These are phyloP conservation scores for Lachancea nothofagi DNA, from an alignment of 805 yeast genomes.

Conservation along the genomic window DNA sequence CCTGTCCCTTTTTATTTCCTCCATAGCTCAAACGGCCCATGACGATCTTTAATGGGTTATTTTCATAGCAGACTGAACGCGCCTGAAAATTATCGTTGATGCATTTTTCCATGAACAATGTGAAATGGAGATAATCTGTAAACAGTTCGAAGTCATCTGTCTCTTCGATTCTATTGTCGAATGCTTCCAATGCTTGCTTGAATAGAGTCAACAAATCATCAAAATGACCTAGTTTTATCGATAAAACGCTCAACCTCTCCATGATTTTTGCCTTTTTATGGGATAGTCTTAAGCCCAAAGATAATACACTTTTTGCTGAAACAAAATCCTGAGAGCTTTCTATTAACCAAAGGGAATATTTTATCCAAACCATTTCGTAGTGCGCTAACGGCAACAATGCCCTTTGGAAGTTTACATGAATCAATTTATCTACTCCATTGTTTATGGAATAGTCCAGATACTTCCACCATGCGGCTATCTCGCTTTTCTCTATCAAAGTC, in stretches of 20 bases:
- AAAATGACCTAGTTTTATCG: constrained; percentile 21
- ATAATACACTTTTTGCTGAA: constrained; percentile 23
- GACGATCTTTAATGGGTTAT: constrained; percentile 13
- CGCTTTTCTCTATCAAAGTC: constrained; percentile 20
- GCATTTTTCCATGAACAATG: constrained; percentile 16
- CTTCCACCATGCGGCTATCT: constrained; percentile 25
- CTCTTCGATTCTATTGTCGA: constrained; percentile 16
- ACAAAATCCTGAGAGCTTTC: constrained; percentile 18
- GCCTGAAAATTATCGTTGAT: not conserved
- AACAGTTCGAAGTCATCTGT: constrained; percentile 27
- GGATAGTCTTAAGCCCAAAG: constrained; percentile 19
- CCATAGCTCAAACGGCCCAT: constrained; percentile 19
- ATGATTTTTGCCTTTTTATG: constrained; percentile 22
- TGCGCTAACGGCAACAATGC: constrained; percentile 29
- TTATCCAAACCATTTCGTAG: constrained; percentile 30
- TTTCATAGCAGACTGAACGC: not conserved
- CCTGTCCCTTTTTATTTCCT: constrained; percentile 16
- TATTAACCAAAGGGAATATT: constrained; percentile 30
- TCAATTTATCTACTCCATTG: constrained; percentile 17
- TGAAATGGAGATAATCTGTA: constrained; percentile 29
- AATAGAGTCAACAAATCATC: constrained; percentile 16
- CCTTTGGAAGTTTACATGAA: constrained; percentile 30
- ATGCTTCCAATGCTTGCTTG: constrained; percentile 13
- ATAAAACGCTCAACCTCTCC: constrained; percentile 18
- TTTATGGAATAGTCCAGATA: constrained; percentile 28